Conservation (phyloP, 2,329 filamentous ascomycete genomes). For the Colletotrichum gigasporum region DNA sequence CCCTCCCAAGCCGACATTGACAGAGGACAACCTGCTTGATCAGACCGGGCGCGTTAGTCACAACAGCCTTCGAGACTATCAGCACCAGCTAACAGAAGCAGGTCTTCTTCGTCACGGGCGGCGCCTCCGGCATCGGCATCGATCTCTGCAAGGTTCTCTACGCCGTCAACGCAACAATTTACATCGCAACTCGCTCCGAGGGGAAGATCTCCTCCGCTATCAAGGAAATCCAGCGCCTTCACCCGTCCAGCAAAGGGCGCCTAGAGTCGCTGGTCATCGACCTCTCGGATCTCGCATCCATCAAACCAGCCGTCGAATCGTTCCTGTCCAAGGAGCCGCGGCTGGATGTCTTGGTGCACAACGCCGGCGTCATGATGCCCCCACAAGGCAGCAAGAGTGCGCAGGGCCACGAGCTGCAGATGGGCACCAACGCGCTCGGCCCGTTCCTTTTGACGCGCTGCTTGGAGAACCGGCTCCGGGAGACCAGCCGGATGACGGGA, state of each 20-base stretch:
- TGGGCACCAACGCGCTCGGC: slow-evolving; percentile 49
- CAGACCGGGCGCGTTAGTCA: slow-evolving; percentile 46
- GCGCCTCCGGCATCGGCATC: slow-evolving; percentile 56
- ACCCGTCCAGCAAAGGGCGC: slow-evolving; percentile 46
- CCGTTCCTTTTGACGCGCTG: slow-evolving; percentile 46
- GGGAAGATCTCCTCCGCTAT: slow-evolving; percentile 56
- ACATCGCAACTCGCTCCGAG: slow-evolving; percentile 58
- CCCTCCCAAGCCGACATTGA: slow-evolving; percentile 49
- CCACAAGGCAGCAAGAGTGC: slow-evolving; percentile 49
- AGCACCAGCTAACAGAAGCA: no score
- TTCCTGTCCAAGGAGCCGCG: slow-evolving; percentile 41
- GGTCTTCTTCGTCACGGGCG: slow-evolving; percentile 61
- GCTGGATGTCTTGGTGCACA: slow-evolving; percentile 54
- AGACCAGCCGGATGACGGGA: slow-evolving; percentile 40
- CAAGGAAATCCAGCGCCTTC: not conserved
- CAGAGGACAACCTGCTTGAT: slow-evolving; percentile 50
- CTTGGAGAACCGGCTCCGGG: slow-evolving; percentile 39
- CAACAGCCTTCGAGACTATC: no score
- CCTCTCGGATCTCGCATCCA: slow-evolving; percentile 46
- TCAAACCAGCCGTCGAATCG: slow-evolving; percentile 41
- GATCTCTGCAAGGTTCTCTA: slow-evolving; percentile 65
- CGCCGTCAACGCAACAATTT: slow-evolving; percentile 60
- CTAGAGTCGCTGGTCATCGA: slow-evolving; percentile 57
- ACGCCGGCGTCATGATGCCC: slow-evolving; percentile 54
- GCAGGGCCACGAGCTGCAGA: slow-evolving; percentile 53